A percentile compares a stretch with the other conserved stretches of the same genome.
Evolutionary conservation across 2,329 filamentous ascomycete species (phyloP).

Genomic region (Calonectria hongkongensis): DNA sequence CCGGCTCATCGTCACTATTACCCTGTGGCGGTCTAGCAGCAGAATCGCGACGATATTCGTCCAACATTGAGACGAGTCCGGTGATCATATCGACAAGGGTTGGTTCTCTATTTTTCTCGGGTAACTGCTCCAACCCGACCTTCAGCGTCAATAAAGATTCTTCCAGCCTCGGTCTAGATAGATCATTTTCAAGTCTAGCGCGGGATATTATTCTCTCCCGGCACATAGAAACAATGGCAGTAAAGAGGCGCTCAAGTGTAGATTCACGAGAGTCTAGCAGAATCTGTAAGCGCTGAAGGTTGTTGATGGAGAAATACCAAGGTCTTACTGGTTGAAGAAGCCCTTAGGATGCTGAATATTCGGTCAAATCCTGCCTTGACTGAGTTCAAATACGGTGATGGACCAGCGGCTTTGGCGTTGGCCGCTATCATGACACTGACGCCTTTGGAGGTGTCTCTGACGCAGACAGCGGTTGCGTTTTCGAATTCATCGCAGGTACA

Average conservation of each 20-base stretch:
- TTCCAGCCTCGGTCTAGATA: slow-evolving; percentile 5
- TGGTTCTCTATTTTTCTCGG: neutral
- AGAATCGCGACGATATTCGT: slow-evolving; percentile 10
- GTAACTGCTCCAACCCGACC: slow-evolving; percentile 10
- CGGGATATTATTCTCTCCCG: slow-evolving; percentile 39
- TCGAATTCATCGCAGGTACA: slow-evolving; percentile 37
- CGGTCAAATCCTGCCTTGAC: slow-evolving; percentile 45
- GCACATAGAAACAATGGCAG: slow-evolving; percentile 40
- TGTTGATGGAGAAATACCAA: too few species aligned
- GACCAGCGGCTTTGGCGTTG: slow-evolving; percentile 38
- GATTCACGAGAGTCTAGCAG: slow-evolving; percentile 16
- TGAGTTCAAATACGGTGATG: slow-evolving; percentile 39
- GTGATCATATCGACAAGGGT: slow-evolving; percentile 14
- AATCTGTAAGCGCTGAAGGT: neutral
- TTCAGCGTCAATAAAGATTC: slow-evolving; percentile 9
- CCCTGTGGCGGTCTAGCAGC: too few species aligned
- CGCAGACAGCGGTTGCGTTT: slow-evolving; percentile 47
- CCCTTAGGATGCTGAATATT: slow-evolving; percentile 39
- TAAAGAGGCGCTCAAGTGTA: slow-evolving; percentile 22
- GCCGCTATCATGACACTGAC: slow-evolving; percentile 47
- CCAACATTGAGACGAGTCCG: slow-evolving; percentile 20
- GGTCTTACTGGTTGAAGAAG: slow-evolving; percentile 21
- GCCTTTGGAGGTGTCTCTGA: slow-evolving; percentile 34
- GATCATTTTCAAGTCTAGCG: slow-evolving; percentile 12
- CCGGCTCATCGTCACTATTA: neutral